Evolutionary conservation across 2,329 filamentous ascomycete genomes (phyloP), one percentile per base, ranked within the genome.

Genomic region (Aspergillus melleus): DNA sequence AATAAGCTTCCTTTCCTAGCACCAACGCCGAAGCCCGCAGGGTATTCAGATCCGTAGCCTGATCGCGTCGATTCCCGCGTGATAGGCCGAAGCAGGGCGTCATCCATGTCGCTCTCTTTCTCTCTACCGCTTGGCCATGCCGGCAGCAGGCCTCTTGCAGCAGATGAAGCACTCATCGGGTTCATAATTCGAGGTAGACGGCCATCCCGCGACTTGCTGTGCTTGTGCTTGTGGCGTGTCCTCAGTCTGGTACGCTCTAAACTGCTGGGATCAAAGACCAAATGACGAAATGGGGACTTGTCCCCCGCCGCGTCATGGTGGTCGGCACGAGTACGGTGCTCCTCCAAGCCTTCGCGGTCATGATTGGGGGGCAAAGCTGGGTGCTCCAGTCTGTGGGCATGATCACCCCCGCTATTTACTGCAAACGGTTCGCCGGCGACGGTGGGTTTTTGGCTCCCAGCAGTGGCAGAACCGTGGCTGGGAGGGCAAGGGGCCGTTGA

Each of bases 141-240:
- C n/a, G 72, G 71, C 12, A 77, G 58, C 16, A 75, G 61, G 6
- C 69, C 70, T 26, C 70, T 67, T 6, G 67, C 70, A 29, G 68
- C 71, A 44, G 69, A 64, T 6, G 71, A 72, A 16, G 74, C 72
- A 9, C 68, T 61, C 16, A 73, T 59, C 11, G 72, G 68, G 49
- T 67, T 75, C 72, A 76, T 76, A 36, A 64, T 72, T 19, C 68
- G 70, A 14, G 69, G 72, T 10, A 76, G 61, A 24, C 69, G 69
- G 30, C 64, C 46, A 52, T 74, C 69, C 44, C 70, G 70, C 32
- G 73, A 72, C 58, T 72, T 74, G 66, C 63, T 69, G 51, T 68
- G 64, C 54, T 68, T 70, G 46, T 70, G 68, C 29, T 69, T 70
- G 57, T 66, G 66, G 22, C 61, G 64, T n/a, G 60, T 55, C 39